Conservation (phyloP, 2,329 filamentous ascomycete species). For the Phyllachora maydis region DNA sequence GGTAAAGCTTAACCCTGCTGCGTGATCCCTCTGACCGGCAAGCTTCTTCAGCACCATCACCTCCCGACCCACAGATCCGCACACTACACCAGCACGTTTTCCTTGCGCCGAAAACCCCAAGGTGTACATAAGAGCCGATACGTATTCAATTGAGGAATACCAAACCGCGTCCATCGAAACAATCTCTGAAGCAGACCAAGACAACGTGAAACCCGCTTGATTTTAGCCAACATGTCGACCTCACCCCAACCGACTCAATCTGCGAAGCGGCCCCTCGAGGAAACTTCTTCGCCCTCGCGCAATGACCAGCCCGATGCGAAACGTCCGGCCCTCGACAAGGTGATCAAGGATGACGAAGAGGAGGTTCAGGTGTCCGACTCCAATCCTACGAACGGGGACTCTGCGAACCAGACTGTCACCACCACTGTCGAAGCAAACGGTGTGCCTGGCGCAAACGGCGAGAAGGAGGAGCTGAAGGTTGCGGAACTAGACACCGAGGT, state of each 20-base stretch:
- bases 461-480: constrained; percentile 29
- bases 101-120: constrained; percentile 60
- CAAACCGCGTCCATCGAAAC: too few species aligned
- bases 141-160: constrained; percentile 28
- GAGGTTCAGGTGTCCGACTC: constrained; percentile 24
- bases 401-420: too few species aligned
- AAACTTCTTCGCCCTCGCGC: constrained; percentile 84
- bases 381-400: constrained; percentile 14
- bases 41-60: too few species aligned
- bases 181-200: too few species aligned
- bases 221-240: constrained; percentile 47
- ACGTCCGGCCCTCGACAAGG: constrained; percentile 86
- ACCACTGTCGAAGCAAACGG: constrained; percentile 22
- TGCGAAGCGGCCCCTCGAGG: constrained; percentile 85
- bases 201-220: constrained; percentile 4
- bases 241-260: constrained; percentile 47
- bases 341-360: constrained; percentile 47
- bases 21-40: too few species aligned
- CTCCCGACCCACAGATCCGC: constrained; percentile 25
- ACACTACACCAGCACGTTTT: constrained; percentile 88
- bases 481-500: constrained; percentile 49
- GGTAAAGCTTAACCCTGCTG: too few species aligned
- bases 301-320: constrained; percentile 94
- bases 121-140: constrained; percentile 54
- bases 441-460: constrained; percentile 25